Base-by-base conservation (phyloP, 768 basidiomycete genomes). In the Xerocomus brunneocitrinus region DNA sequence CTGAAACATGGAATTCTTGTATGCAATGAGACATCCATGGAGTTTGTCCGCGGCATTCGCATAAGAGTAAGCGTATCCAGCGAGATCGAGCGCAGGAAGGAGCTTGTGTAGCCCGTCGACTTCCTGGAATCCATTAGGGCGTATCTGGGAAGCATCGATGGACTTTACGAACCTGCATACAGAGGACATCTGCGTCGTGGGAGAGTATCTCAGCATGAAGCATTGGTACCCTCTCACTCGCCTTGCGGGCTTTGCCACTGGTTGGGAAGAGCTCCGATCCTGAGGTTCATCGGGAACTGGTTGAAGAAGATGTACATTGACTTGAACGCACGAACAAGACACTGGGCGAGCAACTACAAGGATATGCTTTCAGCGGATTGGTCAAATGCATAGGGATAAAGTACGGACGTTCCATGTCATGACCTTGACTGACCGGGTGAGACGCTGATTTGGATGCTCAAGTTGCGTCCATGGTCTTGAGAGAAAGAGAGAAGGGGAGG, bases 21-120 rank as follows among this genome's bases (percentile, higher is more conserved):
- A 93, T 1, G 87, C 83, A 54, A 97, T 82, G 49, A 95, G 80
- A 66, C 89, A 89, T 2, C 94, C 94, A 58, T 98, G 94, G 43
- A 79, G 80, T 71, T 98, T 98, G 7, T 72, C 71, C 19, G 79
- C 83, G 9, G 91, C 93, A 34, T 80, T 75, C 7, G 82, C 84
- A 67, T 83, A 87, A 47, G 81, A 77, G 63, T 81, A 70, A 8
- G 73, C 68, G 66, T 93, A 94, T 9, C 82, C 81, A 12, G 82
- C 82, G 31, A 73, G 65, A 42, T 86, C 77, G 7, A 95, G 76
- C 22, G 76, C 72, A 1, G 89, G 89, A 22, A 85, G 68, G 19
- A 95, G 74, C 59, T 82, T 85, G 34, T 87, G 83, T 25, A 93
- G 73, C 36, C 84, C 77, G 63, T 95, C 95, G 8, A 93, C 91